Evolutionary conservation across 139 green algal genomes (phyloP).

Genomic region (Chlorella sp.): DNA sequence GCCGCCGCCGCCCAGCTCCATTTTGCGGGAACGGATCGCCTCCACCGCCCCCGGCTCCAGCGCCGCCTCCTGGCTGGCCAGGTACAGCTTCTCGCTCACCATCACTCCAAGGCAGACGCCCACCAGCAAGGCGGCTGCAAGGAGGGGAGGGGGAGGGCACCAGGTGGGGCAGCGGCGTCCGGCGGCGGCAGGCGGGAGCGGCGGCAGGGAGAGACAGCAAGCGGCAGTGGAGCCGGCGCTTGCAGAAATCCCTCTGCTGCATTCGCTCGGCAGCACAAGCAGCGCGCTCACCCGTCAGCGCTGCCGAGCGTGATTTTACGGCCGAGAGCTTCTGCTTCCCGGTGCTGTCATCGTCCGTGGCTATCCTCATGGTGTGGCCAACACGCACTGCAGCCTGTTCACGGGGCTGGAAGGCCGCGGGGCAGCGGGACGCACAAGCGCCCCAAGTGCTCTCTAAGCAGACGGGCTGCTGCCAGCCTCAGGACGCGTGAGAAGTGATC

Average conservation of each 20-base stretch:
- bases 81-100: conserved; percentile 69
- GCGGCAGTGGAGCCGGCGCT: no score
- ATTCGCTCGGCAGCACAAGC: no score
- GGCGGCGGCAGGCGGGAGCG: no score
- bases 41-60: conserved; percentile 5
- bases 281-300: conserved; percentile 34
- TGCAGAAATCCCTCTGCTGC: no score
- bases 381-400: no score
- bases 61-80: conserved; percentile 35
- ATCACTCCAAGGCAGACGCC: conserved; percentile 77
- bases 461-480: no score
- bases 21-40: conserved; percentile 28
- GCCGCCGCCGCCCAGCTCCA: conserved; percentile 30
- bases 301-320: conserved; percentile 37
- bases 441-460: no score
- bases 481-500: no score
- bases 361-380: background rate
- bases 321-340: conserved; percentile 25
- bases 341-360: conserved; percentile 16
- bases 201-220: no score
- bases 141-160: no score
- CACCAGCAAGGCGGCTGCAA: conserved; percentile 53
- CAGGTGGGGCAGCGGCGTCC: no score
- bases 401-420: no score
- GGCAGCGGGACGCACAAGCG: background rate